Conservation (phyloP, 2,329 filamentous ascomycete genomes). For the Trichophyton mentagrophytes region DNA sequence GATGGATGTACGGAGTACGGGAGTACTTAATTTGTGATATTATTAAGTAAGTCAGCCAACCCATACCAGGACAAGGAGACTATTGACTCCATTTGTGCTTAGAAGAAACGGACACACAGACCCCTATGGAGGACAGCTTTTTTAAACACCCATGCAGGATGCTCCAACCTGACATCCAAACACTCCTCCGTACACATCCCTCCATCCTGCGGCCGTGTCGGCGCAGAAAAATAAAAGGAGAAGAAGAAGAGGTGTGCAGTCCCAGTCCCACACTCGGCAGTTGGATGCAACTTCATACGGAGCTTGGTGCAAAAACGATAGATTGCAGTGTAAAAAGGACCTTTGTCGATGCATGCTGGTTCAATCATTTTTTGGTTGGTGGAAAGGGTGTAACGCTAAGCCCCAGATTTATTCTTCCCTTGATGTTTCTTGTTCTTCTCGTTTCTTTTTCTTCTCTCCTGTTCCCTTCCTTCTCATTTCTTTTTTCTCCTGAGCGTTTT, state of each 20-base stretch:
- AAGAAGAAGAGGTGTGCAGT: neutral
- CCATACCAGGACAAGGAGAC: neutral
- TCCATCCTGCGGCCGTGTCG: neutral
- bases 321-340: neutral
- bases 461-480: neutral
- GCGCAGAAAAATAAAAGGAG: no score
- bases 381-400: neutral
- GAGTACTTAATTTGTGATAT: neutral
- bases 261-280: neutral
- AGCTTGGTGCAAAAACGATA: neutral
- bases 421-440: neutral
- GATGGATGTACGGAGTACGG: neutral
- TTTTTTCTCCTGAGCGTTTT: neutral
- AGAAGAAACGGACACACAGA: neutral
- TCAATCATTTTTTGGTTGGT: neutral
- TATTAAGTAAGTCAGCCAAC: neutral
- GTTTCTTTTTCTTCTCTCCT: neutral
- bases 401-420: neutral
- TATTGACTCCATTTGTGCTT: neutral
- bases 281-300: slow-evolving; percentile 3
- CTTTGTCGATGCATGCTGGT: neutral
- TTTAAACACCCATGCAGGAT: neutral
- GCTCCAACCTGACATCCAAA: neutral
- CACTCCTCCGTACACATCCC: neutral
- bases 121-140: neutral